A percentile compares a stretch with the other conserved stretches of the same genome.
Evolutionary conservation across 495 filamentous ascomycete genomes (phyloP).

Genomic region (Aspergillus biplanus): DNA sequence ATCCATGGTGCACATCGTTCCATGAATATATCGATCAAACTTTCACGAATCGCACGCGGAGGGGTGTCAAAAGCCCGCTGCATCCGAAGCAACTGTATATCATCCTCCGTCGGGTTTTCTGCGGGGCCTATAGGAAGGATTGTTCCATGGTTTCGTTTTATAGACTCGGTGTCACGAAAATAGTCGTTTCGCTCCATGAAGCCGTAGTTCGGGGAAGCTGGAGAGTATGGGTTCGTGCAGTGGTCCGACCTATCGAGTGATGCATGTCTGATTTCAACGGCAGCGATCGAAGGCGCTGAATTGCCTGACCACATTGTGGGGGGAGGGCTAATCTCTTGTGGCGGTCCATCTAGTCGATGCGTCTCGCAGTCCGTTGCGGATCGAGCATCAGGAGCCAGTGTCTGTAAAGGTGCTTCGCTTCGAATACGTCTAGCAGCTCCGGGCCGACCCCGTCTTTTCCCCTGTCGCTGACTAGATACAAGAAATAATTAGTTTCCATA

Average conservation of each 20-base stretch:
- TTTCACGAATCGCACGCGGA: conserved; percentile 28
- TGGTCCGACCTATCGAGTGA: not conserved
- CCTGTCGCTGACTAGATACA: conserved; percentile 25
- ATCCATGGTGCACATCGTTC: conserved; percentile 33
- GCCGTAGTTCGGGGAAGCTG: conserved; percentile 16
- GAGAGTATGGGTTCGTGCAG: conserved; percentile 29
- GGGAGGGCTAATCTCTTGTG: not conserved
- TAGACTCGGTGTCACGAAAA: conserved; percentile 27
- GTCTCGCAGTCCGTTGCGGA: not conserved
- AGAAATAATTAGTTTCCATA: not conserved
- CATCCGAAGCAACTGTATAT: conserved; percentile 29
- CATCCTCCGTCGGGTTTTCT: conserved; percentile 30
- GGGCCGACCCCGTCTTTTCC: conserved; percentile 18
- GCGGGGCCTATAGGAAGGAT: conserved; percentile 23
- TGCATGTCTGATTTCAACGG: not conserved
- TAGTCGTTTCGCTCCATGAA: conserved; percentile 33
- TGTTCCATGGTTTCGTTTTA: conserved; percentile 25
- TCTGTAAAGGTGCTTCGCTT: not conserved
- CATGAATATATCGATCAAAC: conserved; percentile 34
- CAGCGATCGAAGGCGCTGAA: not conserved
- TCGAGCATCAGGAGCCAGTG: not conserved
- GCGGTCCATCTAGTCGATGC: not conserved
- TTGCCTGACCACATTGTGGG: conserved; percentile 6
- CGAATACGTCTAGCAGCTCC: not conserved
- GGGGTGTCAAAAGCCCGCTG: conserved; percentile 33